Evolutionary conservation across 2,329 filamentous ascomycete species (phyloP).

Genomic region (Hypoxylon sp.): DNA sequence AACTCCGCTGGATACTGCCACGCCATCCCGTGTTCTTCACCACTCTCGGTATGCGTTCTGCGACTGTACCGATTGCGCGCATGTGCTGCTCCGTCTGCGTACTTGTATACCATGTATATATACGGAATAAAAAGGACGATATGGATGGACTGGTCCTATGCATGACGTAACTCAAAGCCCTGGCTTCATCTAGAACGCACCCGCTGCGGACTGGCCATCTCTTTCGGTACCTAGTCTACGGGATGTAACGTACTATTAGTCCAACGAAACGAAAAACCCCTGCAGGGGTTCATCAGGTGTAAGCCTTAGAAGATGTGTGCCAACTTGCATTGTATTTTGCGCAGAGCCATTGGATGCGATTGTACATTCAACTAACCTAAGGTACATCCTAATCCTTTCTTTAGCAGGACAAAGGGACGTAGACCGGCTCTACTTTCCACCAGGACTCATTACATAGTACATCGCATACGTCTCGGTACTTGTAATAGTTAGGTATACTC

Average conservation of each 20-base stretch:
- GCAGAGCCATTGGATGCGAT: not conserved
- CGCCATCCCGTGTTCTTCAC: not conserved
- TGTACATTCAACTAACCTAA: conserved; percentile 1
- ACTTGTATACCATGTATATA: not conserved
- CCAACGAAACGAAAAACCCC: not conserved
- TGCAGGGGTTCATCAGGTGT: not conserved
- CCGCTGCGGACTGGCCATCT: conserved; percentile 20
- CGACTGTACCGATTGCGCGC: conserved; percentile 8
- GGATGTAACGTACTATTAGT: conserved; percentile 20
- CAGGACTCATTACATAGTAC: not conserved
- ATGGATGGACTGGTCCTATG: conserved; percentile 9
- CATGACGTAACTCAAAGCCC: conserved; percentile 33
- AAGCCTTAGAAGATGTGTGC: not conserved
- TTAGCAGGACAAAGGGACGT: conserved; percentile 9
- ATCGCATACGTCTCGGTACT: not conserved
- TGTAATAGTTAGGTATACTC: not conserved
- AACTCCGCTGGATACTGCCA: conserved; percentile 6
- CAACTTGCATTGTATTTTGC: not conserved
- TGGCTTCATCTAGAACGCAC: conserved; percentile 26
- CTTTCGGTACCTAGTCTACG: conserved; percentile 15
- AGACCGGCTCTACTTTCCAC: conserved; percentile 8
- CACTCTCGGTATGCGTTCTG: conserved; percentile 30
- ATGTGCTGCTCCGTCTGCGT: conserved; percentile 19
- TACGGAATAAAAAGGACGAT: not conserved
- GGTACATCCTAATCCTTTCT: conserved; percentile 10